Conservation (phyloP, 208 protist genomes). For the Leishmania tarentolae region DNA sequence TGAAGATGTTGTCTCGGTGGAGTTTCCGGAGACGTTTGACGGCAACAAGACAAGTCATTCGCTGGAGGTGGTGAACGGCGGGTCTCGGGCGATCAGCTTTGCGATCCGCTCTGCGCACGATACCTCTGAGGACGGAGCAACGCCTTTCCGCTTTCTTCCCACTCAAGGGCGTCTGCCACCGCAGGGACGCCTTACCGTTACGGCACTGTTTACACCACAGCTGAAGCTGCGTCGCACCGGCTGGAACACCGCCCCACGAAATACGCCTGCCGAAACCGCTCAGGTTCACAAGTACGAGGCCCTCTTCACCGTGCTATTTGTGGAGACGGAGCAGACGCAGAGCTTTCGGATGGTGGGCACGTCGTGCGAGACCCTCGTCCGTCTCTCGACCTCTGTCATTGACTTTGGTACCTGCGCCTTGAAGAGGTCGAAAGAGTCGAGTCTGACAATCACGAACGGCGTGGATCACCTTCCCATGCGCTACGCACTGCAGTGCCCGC, state of each 20-base stretch:
- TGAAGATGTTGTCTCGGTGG: slow-evolving; percentile 59
- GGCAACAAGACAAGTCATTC: slow-evolving; percentile 51
- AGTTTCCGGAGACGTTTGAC: slow-evolving; percentile 72
- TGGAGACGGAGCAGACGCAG: slow-evolving; percentile 88
- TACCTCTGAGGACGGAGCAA: slow-evolving; percentile 34
- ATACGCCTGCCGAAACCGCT: slow-evolving; percentile 13
- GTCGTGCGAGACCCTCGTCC: slow-evolving; percentile 66
- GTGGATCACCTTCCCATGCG: slow-evolving; percentile 75
- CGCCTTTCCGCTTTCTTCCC: slow-evolving; percentile 76
- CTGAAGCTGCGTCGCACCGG: slow-evolving; percentile 53
- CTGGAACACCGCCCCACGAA: slow-evolving; percentile 37
- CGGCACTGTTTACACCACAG: slow-evolving; percentile 75
- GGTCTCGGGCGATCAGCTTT: slow-evolving; percentile 78
- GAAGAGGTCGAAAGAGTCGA: slow-evolving; percentile 55
- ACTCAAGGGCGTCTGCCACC: slow-evolving; percentile 75
- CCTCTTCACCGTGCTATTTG: slow-evolving; percentile 79
- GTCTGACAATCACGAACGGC: slow-evolving; percentile 69
- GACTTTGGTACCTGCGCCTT: slow-evolving; percentile 75
- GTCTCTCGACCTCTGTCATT: slow-evolving; percentile 65
- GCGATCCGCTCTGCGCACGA: slow-evolving; percentile 77
- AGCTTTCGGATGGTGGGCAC: slow-evolving; percentile 74
- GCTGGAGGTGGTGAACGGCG: slow-evolving; percentile 73
- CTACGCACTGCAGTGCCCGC: slow-evolving; percentile 67
- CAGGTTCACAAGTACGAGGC: slow-evolving; percentile 53
- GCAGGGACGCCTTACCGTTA: slow-evolving; percentile 44